phyloP scores from a whole-genome alignment of 371 early-diverging fungal genomes.

The Actinomortierella wolfii region DNA sequence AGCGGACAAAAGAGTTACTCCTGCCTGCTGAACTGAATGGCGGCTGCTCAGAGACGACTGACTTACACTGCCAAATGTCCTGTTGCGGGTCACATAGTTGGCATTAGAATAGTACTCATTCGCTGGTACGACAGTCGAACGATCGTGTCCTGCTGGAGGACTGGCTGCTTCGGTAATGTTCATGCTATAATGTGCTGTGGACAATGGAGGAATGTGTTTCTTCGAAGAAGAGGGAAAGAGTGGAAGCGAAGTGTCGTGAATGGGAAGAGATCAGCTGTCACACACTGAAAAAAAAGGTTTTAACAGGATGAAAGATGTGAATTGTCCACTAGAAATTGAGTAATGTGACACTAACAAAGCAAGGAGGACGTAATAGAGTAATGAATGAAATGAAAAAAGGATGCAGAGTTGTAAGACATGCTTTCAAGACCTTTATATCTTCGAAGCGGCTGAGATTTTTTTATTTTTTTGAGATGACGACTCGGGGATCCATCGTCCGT shows the following conservation, averaged over 20 bases:
- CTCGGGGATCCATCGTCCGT: too few relatives aligned
- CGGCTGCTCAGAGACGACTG: neutral
- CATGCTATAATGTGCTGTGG: neutral
- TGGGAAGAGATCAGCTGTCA: conserved; percentile 1
- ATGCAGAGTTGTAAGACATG: too few relatives aligned
- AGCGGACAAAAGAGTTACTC: neutral
- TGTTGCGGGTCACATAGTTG: conserved; percentile 35
- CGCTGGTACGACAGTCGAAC: conserved; percentile 14
- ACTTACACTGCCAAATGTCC: conserved; percentile 37
- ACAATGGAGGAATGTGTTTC: neutral
- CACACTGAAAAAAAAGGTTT: too few relatives aligned
- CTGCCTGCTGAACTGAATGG: neutral
- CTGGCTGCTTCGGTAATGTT: neutral
- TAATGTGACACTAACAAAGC: too few relatives aligned
- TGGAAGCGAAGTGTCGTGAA: neutral
- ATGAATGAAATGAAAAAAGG: too few relatives aligned
- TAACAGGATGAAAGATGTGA: too few relatives aligned
- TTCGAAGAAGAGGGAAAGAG: neutral
- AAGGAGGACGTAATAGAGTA: too few relatives aligned
- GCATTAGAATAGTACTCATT: conserved; percentile 26
- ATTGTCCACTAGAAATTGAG: too few relatives aligned
- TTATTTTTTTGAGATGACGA: too few relatives aligned
- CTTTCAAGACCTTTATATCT: too few relatives aligned
- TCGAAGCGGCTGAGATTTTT: too few relatives aligned
- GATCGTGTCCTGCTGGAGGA: neutral